These are phyloP conservation scores for Yarrowia hollandica DNA, from an alignment of 805 yeast species.

Conservation along the genomic window DNA sequence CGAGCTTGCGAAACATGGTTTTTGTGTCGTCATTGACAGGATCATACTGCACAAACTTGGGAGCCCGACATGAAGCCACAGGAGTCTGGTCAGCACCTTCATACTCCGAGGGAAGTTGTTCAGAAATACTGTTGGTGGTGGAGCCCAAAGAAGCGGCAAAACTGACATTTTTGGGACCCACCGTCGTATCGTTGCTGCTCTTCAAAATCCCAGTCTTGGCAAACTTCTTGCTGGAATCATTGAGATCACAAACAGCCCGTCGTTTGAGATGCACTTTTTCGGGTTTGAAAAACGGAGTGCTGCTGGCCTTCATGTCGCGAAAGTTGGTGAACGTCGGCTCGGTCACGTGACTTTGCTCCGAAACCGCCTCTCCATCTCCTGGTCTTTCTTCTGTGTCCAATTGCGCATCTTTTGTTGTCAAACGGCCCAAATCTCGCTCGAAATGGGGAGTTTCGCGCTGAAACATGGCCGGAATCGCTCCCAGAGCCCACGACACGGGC, in stretches of 20 bases:
- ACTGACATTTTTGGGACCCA: neutral
- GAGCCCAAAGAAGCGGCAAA: conserved; percentile 26
- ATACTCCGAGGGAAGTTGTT: neutral
- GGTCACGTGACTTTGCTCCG: neutral
- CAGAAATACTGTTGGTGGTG: conserved; percentile 6
- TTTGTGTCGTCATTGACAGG: conserved; percentile 6
- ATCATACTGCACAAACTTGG: conserved; percentile 18
- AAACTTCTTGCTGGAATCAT: neutral
- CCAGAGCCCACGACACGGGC: conserved; percentile 33
- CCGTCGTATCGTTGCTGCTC: neutral
- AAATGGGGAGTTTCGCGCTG: conserved; percentile 30
- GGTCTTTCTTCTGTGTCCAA: too few relatives aligned
- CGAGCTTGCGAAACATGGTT: conserved; percentile 10
- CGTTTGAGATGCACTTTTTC: neutral
- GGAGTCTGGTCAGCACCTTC: conserved; percentile 17
- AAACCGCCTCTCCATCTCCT: neutral
- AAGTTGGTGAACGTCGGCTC: neutral
- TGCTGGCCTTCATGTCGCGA: conserved; percentile 1
- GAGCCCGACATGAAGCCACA: neutral
- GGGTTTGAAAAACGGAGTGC: conserved; percentile 10
- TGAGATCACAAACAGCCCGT: neutral
- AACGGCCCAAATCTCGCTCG: neutral
- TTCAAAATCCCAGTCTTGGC: neutral
- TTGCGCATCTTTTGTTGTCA: too few relatives aligned
- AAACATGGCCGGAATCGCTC: conserved; percentile 34